Evolutionary conservation across 495 filamentous ascomycete genomes (phyloP).

Genomic region (Aspergillus panamensis): DNA sequence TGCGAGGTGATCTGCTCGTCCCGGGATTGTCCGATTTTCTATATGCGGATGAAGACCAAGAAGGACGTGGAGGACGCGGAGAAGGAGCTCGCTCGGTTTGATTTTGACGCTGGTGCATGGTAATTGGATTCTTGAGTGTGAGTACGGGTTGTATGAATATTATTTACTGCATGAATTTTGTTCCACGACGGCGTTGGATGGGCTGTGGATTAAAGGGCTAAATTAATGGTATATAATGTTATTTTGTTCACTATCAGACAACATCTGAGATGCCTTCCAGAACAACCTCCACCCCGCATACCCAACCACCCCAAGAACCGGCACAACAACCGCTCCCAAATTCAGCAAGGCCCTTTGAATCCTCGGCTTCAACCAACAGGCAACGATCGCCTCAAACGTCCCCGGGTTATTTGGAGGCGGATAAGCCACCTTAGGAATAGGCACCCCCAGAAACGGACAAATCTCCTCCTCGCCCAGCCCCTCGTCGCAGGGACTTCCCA

Average conservation of each 20-base stretch:
- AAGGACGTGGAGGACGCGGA: constrained; percentile 96
- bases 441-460: neutral
- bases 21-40: constrained; percentile 97
- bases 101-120: constrained; percentile 69
- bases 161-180: neutral
- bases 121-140: constrained; percentile 28
- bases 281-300: neutral
- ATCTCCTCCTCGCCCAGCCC: neutral
- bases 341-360: neutral
- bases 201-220: neutral
- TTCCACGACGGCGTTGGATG: constrained; percentile 1
- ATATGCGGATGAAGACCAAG: constrained; percentile 99
- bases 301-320: neutral
- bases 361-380: neutral
- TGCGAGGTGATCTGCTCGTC: constrained; percentile 96
- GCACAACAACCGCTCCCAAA: neutral
- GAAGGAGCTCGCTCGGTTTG: constrained; percentile 87
- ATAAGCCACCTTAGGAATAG: neutral
- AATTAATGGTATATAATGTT: too few species aligned
- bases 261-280: too few species aligned
- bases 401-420: neutral
- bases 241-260: too few species aligned
- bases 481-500: neutral
- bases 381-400: neutral
- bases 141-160: constrained; percentile 15